Evolutionary conservation across 2,329 filamentous ascomycete genomes (phyloP).

Genomic region (Camillea tinctor): DNA sequence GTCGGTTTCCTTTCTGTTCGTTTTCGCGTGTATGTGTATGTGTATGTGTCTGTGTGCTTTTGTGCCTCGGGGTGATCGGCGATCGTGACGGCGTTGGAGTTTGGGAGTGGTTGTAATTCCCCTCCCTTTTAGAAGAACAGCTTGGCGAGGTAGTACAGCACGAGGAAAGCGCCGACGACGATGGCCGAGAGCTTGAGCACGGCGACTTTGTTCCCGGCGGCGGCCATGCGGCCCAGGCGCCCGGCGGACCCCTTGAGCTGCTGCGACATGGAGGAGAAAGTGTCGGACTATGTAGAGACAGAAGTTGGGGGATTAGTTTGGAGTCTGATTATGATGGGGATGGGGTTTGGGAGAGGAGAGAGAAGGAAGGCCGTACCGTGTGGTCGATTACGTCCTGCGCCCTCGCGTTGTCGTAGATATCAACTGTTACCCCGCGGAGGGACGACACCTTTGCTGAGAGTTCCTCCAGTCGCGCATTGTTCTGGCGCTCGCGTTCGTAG

Average conservation of each 20-base stretch:
- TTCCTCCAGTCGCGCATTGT: conserved; percentile 90
- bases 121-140: conserved; percentile 65
- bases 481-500: conserved; percentile 82
- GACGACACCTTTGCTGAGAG: conserved; percentile 88
- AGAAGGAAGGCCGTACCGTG: conserved; percentile 57
- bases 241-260: conserved; percentile 81
- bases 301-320: too few relatives aligned
- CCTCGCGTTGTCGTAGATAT: conserved; percentile 96
- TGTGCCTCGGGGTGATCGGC: too few relatives aligned
- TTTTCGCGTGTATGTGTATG: too few relatives aligned
- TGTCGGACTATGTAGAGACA: conserved; percentile 63
- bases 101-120: too few relatives aligned
- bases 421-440: conserved; percentile 88
- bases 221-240: conserved; percentile 85
- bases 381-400: conserved; percentile 85
- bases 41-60: too few relatives aligned
- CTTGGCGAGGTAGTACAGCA: conserved; percentile 71
- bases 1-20: too few relatives aligned
- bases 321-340: too few relatives aligned
- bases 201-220: conserved; percentile 84
- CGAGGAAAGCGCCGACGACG: conserved; percentile 67
- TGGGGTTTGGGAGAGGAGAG: neutral
- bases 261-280: conserved; percentile 83
- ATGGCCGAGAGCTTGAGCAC: conserved; percentile 88
- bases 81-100: too few relatives aligned